Conservation (phyloP, 2,329 filamentous ascomycete species). For the Drechslerella coelobrocha region DNA sequence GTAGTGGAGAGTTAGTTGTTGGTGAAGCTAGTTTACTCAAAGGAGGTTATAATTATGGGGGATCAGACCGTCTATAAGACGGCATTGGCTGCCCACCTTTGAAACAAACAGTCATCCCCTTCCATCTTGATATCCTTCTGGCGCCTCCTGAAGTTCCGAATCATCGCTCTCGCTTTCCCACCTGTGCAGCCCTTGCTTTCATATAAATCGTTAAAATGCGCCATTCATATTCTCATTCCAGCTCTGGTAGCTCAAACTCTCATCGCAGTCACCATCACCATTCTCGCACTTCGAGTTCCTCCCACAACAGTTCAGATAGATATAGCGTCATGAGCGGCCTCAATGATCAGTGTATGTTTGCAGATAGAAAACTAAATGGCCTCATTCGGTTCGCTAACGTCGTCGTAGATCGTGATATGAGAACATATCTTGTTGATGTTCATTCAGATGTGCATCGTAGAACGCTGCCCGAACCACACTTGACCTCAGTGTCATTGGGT, state of each 20-base stretch:
- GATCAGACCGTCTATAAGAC: constrained; percentile 39
- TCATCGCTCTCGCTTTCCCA: background rate
- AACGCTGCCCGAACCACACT: constrained; percentile 34
- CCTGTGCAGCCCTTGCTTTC: no score
- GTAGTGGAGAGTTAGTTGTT: constrained; percentile 20
- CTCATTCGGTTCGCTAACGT: constrained; percentile 24
- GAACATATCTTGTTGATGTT: constrained; percentile 30
- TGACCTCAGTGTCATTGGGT: constrained; percentile 39
- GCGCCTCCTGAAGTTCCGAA: constrained; percentile 1
- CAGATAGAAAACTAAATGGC: background rate
- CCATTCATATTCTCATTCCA: constrained; percentile 18
- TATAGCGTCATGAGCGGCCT: constrained; percentile 32
- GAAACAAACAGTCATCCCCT: background rate
- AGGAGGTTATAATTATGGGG: constrained; percentile 4
- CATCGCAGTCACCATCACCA: constrained; percentile 8
- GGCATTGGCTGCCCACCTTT: constrained; percentile 31
- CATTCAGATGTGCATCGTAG: constrained; percentile 24
- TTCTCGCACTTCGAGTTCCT: constrained; percentile 10
- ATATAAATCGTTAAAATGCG: no score
- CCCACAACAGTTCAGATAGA: constrained; percentile 3
- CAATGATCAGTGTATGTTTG: constrained; percentile 29
- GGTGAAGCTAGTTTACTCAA: no score
- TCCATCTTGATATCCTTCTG: background rate
- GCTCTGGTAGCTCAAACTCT: constrained; percentile 3
- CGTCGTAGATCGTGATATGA: constrained; percentile 28